Conservation (phyloP, 2,329 filamentous ascomycete genomes). For the Ophiocordyceps sinensis region DNA sequence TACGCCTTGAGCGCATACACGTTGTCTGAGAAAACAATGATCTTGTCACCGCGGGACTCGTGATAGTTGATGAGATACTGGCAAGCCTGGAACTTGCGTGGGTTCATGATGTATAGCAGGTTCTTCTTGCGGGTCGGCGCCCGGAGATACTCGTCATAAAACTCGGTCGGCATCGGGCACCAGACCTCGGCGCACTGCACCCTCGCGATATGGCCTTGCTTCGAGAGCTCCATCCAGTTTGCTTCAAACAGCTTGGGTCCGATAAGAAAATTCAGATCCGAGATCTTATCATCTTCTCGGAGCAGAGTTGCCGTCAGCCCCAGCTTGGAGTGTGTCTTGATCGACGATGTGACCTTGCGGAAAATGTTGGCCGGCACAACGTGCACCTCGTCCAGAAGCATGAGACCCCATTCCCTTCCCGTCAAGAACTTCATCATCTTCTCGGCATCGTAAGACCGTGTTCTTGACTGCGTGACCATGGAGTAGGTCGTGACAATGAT, state of each 20-base stretch:
- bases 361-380: constrained; percentile 96
- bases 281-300: constrained; percentile 96
- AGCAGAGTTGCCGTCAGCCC: constrained; percentile 88
- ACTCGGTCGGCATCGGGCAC: constrained; percentile 98
- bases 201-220: constrained; percentile 90
- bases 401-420: constrained; percentile 85
- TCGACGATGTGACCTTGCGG: constrained; percentile 78
- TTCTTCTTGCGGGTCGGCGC: constrained; percentile 37
- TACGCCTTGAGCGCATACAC: constrained; percentile 84
- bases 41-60: constrained; percentile 86
- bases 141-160: constrained; percentile 85
- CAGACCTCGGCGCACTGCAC: constrained; percentile 98
- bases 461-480: constrained; percentile 89
- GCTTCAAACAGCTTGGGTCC: constrained; percentile 96
- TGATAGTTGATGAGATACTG: constrained; percentile 99
- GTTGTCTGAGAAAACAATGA: constrained; percentile 97
- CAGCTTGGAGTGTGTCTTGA: constrained; percentile 90
- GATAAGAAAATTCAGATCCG: constrained; percentile 92
- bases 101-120: constrained; percentile 88
- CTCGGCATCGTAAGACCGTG: constrained; percentile 79
- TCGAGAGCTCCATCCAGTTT: constrained; percentile 97
- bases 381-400: constrained; percentile 95
- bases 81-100: constrained; percentile 89
- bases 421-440: constrained; percentile 97
- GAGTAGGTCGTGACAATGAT: constrained; percentile 97